A percentile compares a stretch with the other conserved stretches of the same genome.
These are phyloP conservation scores for Ochetophila trinervis DNA, from an alignment of 306 rosid genomes.

Conservation along the genomic window DNA sequence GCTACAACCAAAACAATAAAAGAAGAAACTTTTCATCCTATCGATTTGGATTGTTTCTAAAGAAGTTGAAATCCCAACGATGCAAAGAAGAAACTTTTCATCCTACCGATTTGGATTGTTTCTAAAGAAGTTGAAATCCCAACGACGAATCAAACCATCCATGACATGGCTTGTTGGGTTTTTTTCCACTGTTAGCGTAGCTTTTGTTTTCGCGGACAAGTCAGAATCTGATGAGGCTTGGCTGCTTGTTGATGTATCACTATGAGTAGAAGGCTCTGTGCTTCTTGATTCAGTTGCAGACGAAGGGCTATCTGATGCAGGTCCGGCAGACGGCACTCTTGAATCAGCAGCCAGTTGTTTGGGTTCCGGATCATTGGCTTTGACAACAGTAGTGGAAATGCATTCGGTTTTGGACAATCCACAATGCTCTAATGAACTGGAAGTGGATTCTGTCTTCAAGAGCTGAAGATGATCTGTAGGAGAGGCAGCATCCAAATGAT, in stretches of 20 bases:
- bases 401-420: slow-evolving; percentile 38
- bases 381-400: slow-evolving; percentile 29
- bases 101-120: slow-evolving; percentile 52
- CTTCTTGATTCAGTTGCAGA: slow-evolving; percentile 38
- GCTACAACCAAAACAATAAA: not conserved
- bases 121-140: slow-evolving; percentile 83
- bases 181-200: slow-evolving; percentile 64
- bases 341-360: slow-evolving; percentile 27
- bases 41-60: slow-evolving; percentile 57
- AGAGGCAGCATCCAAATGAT: slow-evolving; percentile 20
- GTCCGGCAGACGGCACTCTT: slow-evolving; percentile 24
- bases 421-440: slow-evolving; percentile 29
- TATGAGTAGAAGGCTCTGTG: slow-evolving; percentile 37
- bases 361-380: slow-evolving; percentile 33
- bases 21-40: slow-evolving; percentile 23
- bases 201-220: slow-evolving; percentile 82
- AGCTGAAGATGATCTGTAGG: slow-evolving; percentile 28
- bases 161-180: slow-evolving; percentile 66
- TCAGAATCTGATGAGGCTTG: slow-evolving; percentile 60
- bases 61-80: slow-evolving; percentile 88
- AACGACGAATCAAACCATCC: slow-evolving; percentile 76
- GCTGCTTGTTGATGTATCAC: slow-evolving; percentile 38
- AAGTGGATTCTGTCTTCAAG: slow-evolving; percentile 32
- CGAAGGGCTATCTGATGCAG: slow-evolving; percentile 25
- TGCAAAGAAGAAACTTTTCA: slow-evolving; percentile 26